Conservation (phyloP, 305 asterid species). For the Fraxinus velutina region DNA sequence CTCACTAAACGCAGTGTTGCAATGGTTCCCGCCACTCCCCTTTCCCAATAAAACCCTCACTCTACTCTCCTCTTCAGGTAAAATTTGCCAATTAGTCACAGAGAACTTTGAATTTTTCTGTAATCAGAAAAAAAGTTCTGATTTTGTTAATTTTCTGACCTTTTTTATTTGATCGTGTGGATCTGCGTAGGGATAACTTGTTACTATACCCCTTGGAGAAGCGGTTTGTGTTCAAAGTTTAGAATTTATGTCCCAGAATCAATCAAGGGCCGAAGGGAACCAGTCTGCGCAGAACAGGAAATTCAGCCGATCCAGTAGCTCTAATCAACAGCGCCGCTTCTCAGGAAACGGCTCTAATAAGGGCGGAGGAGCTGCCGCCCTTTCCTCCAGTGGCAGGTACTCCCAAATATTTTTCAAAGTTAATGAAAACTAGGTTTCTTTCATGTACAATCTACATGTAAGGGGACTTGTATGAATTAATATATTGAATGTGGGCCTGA, state of each 20-base stretch:
- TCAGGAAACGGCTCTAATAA: conserved; percentile 45
- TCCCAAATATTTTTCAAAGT: background rate
- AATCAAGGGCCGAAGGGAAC: conserved; percentile 58
- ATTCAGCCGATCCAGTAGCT: conserved; percentile 59
- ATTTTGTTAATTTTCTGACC: conserved; percentile 14
- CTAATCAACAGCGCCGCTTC: conserved; percentile 49
- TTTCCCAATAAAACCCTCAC: conserved; percentile 47
- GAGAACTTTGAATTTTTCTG: conserved; percentile 5
- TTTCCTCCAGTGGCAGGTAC: conserved; percentile 41
- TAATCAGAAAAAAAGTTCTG: conserved; percentile 9
- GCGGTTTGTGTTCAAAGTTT: conserved; percentile 34
- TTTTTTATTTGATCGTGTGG: conserved; percentile 42
- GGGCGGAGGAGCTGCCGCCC: conserved; percentile 66
- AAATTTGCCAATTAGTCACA: conserved; percentile 17
- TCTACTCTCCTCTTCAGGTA: conserved; percentile 41
- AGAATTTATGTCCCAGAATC: conserved; percentile 65
- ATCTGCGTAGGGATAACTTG: conserved; percentile 37
- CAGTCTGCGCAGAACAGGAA: conserved; percentile 54
- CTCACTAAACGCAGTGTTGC: conserved; percentile 24
- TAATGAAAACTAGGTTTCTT: conserved; percentile 5
- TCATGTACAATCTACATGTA: background rate
- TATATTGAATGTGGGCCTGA: conserved; percentile 3
- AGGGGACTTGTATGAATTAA: background rate
- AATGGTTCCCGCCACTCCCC: conserved; percentile 55
- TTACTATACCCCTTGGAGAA: conserved; percentile 19